Evolutionary conservation across 2,329 filamentous ascomycete genomes (phyloP), one percentile per base, ranked within the genome.

Genomic region (Apiospora aurea): DNA sequence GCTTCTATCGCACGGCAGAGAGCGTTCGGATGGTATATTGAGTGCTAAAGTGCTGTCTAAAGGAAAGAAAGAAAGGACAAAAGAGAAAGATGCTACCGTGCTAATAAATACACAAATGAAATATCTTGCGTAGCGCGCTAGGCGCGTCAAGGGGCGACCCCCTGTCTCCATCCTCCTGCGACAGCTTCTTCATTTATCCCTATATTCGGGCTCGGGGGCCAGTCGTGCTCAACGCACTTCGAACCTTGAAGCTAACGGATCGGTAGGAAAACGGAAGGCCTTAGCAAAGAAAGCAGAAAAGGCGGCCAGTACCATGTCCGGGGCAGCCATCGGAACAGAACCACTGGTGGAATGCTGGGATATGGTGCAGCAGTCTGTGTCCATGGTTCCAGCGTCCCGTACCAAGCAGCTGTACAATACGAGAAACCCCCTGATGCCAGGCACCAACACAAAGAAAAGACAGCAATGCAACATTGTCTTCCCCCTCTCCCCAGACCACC

Each of bases 401-500:
- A 68, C 77, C 73, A 80, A 80, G 73, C 76, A 79, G 73, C 70
- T 80, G 72, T 81, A 80, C 74, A 75, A 80, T 73, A 72, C 76
- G 70, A 78, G 72, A 76, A 75, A 73, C 34, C 78, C 80, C 53
- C 74, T 82, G 72, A 71, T 82, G 24, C 75, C 75, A 71, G 74
- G 61, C 78, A 74, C 70, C 16, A 67, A 74, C 8, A n/a, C n/a
- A n/a, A n/a, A n/a, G n/a, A n/a, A n/a, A n/a, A n/a, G n/a, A n/a
- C 73, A 76, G 57, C 71, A 72, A 21, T 75, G 75, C 16, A 11
- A 24, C 57, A 73, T 81, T 71, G 24, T 81, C 69, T 83, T 84
- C 74, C 83, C 83, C 34, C 82, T 84, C 68, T 81, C 73, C 69
- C 75, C 81, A 71, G 82, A 84, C 75, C 81, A 84, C 71, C 81